Conservation (phyloP, 2,329 filamentous ascomycete genomes). For the Cladorrhinum sp. region DNA sequence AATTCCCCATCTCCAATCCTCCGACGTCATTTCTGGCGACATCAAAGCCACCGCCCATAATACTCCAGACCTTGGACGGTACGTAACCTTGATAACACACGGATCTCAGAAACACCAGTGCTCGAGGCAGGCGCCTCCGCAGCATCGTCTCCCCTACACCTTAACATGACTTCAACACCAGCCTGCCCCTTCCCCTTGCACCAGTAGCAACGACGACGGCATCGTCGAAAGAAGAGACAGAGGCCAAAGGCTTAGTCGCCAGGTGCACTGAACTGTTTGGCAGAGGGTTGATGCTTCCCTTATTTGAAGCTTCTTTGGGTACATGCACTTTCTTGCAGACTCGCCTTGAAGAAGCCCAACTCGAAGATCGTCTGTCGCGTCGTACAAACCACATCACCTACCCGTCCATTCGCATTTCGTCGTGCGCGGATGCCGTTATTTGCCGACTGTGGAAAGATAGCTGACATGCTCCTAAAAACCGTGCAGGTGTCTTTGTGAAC, state of each 20-base stretch:
- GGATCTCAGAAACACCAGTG: conserved; percentile 24
- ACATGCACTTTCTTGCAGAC: neutral
- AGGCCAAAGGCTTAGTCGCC: neutral
- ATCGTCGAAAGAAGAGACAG: neutral
- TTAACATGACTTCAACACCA: neutral
- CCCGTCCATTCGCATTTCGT: neutral
- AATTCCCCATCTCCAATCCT: neutral
- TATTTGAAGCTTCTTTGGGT: neutral
- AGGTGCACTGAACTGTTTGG: neutral
- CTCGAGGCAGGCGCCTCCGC: conserved; percentile 12
- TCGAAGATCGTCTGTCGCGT: neutral
- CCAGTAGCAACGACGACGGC: neutral
- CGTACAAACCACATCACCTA: conserved; percentile 9
- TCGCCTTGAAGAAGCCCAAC: neutral
- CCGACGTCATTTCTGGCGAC: conserved; percentile 1
- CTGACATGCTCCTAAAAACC: neutral
- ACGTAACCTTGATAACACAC: conserved; percentile 19
- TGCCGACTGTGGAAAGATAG: neutral
- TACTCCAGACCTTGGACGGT: conserved; percentile 10
- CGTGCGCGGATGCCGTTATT: neutral
- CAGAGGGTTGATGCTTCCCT: neutral
- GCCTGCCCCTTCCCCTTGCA: neutral
- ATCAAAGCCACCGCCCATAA: neutral
- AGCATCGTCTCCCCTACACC: neutral
- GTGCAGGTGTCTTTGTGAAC: neutral